Base-by-base conservation (phyloP, 1,139 yeast genomes). In the Pichia sp. region DNA sequence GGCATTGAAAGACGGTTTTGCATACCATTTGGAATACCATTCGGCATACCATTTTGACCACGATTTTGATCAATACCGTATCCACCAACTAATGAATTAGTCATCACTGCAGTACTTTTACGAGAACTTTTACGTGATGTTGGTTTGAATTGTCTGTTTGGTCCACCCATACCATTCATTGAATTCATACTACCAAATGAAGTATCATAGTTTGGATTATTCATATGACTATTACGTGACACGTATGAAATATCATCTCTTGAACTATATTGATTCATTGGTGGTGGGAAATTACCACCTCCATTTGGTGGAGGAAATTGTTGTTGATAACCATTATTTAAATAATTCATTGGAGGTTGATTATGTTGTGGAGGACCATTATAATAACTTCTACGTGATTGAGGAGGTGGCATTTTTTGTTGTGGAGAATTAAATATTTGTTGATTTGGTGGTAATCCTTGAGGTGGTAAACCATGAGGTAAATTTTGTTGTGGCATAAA, bases 61-160 rank as follows among this genome's bases (percentile, higher is more conserved):
- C 5, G 19, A 19, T 19, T 22, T 49, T 50, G 20, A 22, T 49
- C 52, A 24, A 50, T 50, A 20, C 52, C 42, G 14, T 37, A 47
- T 10, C 42, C 31, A 15, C 42, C 53, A 11, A 53, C 40, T 18
- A 47, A 41, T 15, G 51, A 33, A 24, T 44, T 51, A 13, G 49
- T 40, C 21, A 53, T 14, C 16, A 54, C 46, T 10, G 59, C 48
- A 10, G 59, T 49, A 5, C 62, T 57, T 35, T 54, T 56, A 39
- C 64, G 50, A 22, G 50, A 44, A 41, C 57, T 56, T 46, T 60
- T 60, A 38, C 63, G 50, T 10, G 62, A 56, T 9, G 63, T 58
- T 32, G 61, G 56, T 39, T 56, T 59, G 45, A 58, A 59, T 26
- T 47, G 55, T 41, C 59, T 52, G 31, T 42, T 47, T 15, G 46